Evolutionary conservation across 768 basidiomycete genomes (phyloP), one percentile per base, ranked within the genome.

Genomic region (Tricholoma furcatifolium): DNA sequence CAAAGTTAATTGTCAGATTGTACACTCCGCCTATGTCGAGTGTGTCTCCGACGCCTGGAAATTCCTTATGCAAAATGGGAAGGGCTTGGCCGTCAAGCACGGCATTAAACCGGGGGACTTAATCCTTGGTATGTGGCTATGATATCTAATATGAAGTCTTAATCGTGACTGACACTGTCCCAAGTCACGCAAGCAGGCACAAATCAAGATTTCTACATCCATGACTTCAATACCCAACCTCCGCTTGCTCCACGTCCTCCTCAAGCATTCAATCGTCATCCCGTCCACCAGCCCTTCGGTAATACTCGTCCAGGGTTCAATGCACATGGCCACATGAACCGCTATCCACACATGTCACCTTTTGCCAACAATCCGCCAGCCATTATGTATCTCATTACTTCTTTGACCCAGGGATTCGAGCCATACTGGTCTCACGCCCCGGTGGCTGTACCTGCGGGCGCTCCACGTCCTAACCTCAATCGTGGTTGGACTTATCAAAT

Each of bases 351-450:
- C 43, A 54, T 46, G 47, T 42, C 65, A 12, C 48, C 55, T 35
- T 66, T 66, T 41, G 65, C 67, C 6, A 51, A 51, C 9, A 56
- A 57, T 11, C 42, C 70, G n/a, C 74, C 76, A 2, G 65, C 66
- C 6, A 65, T 78, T 34, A 63, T 73, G 51, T 79, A 78, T 45
- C 62, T 78, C 24, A 71, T 76, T 47, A 78, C 78, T 0, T 73
- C 76, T 0, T 51, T 57, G 17, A 60, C 62, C 32, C 56, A 70
- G 15, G 59, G 56, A 2, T 64, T 69, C 36, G 60, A 65, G 45
- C 72, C 78, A 0, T 66, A 73, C 51, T 76, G 76, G 70, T 73
- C 74, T 10, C 63, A 66, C 47, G 54, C 46, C 17, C 65, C 65
- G 6, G 38, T 56, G 21, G 34, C 44, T 24, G 41, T 54, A 9